Evolutionary conservation across 2,329 filamentous ascomycete genomes (phyloP).

Genomic region (Colletotrichum orbiculare): DNA sequence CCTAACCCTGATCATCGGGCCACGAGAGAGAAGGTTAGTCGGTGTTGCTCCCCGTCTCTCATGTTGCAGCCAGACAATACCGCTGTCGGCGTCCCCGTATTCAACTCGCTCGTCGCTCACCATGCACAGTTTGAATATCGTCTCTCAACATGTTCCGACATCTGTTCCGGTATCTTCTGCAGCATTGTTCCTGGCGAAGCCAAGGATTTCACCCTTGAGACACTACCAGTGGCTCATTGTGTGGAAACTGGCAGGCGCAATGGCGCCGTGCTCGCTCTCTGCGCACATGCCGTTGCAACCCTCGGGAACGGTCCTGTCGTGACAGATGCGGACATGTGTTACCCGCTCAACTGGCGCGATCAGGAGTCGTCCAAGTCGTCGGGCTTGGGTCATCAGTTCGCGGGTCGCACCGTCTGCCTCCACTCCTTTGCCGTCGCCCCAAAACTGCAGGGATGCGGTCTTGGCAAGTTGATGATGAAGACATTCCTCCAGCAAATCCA

Average conservation of each 20-base stretch:
- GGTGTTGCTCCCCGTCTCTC: not conserved
- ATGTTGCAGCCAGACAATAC: not conserved
- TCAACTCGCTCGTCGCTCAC: constrained; percentile 7
- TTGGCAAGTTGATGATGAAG: constrained; percentile 80
- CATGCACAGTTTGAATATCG: constrained; percentile 77
- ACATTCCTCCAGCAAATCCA: constrained; percentile 83
- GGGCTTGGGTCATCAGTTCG: constrained; percentile 75
- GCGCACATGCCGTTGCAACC: constrained; percentile 83
- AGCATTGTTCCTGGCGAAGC: constrained; percentile 62
- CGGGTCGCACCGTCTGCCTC: constrained; percentile 79
- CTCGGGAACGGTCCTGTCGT: constrained; percentile 72
- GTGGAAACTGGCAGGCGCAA: constrained; percentile 70
- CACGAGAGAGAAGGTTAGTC: constrained; percentile 63
- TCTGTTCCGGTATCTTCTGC: constrained; percentile 84
- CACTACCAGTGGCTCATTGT: constrained; percentile 63
- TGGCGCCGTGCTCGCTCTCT: constrained; percentile 69
- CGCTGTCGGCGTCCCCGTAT: not conserved
- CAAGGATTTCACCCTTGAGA: constrained; percentile 62
- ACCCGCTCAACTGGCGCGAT: constrained; percentile 74
- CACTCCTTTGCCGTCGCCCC: constrained; percentile 87
- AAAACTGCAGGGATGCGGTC: constrained; percentile 76
- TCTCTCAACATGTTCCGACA: constrained; percentile 77
- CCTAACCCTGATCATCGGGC: constrained; percentile 60
- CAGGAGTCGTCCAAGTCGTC: constrained; percentile 45
- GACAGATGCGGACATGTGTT: constrained; percentile 81